phyloP scores from a whole-genome alignment of 164 flowering plant genomes.

The Aristolochia contorta region DNA sequence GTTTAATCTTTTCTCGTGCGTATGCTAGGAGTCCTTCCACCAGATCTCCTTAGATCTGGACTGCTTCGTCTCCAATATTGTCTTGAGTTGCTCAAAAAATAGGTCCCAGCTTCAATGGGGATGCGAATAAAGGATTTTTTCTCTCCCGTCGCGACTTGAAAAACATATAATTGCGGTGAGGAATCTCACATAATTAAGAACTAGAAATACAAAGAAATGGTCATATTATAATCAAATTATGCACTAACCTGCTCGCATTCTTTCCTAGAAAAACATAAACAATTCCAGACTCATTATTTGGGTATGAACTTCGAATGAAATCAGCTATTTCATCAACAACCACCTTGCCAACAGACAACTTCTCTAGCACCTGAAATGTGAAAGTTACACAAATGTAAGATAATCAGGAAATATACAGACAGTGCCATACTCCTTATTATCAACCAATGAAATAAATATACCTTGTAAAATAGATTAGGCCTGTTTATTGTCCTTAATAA shows the following conservation, averaged over 20 bases:
- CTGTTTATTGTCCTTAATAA: conserved; percentile 93
- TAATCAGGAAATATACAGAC: neutral
- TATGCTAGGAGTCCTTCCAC: too few species aligned
- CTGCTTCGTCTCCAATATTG: too few species aligned
- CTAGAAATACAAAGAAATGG: too few species aligned
- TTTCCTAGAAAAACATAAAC: conserved; percentile 96
- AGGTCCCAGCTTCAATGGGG: too few species aligned
- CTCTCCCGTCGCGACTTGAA: too few species aligned
- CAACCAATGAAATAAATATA: conserved; percentile 14
- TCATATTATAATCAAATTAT: neutral
- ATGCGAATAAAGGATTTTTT: too few species aligned
- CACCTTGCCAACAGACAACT: conserved; percentile 81
- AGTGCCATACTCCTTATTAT: neutral
- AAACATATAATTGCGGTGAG: too few species aligned
- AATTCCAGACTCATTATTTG: conserved; percentile 88
- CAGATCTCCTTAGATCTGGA: too few species aligned
- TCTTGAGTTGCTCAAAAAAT: too few species aligned
- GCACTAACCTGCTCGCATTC: conserved; percentile 88
- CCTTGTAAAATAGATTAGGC: conserved; percentile 95
- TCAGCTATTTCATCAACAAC: conserved; percentile 84
- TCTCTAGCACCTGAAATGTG: conserved; percentile 64
- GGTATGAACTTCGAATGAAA: conserved; percentile 62
- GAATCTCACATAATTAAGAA: too few species aligned
- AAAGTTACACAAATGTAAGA: neutral
- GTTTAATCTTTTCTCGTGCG: too few species aligned